Base-by-base conservation (phyloP, 495 filamentous ascomycete genomes). In the Tuber umbilicatum region DNA sequence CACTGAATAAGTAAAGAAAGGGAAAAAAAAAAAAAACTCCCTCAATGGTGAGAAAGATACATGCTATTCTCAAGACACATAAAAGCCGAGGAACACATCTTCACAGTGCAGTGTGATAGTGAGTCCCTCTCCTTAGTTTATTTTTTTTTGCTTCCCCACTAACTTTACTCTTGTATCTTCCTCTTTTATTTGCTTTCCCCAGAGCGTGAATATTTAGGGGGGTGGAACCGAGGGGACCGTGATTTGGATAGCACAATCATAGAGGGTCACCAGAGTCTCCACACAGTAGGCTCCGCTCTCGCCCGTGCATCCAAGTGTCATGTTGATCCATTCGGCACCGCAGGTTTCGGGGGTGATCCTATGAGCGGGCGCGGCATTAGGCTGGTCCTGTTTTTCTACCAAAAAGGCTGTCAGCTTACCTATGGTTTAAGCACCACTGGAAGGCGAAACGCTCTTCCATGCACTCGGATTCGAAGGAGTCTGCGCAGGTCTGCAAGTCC, bases 281-380 rank as follows among this genome's bases (percentile, higher is more conserved):
- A 79, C 77, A 47, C 75, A 79, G 70, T 79, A 79, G 7, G 75
- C 72, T 1, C 75, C 74, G 43, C 43, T 43, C 38, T 74, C 42
- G 10, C 75, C 75, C 77, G 70, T 78, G 17, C 77, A 79, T 1
- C 77, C 77, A 9, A 79, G 69, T 5, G 77, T 78, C 77, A 79
- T 79, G 43, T 79, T 79, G 41, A 79, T 31, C 77, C 77, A 79
- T 41, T 78, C 55, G 5, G 69, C 23, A 9, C 76, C 77, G 39
- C 77, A 79, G 1, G 75, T 78, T 0, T 0, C 43, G 37, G 45
- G 1, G 21, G 77, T 79, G 23, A 79, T 79, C 47, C 77, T 79
- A 27, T 17, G 45, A 45, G n/a, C 38, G 40, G 17, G 19, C n/a
- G 17, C 12, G 17, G 14, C 47, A 21, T 45, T 21, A 73, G 35